Evolutionary conservation across 371 early-diverging fungal genomes (phyloP).

Genomic region (Syncephalastrum contaminatum): DNA sequence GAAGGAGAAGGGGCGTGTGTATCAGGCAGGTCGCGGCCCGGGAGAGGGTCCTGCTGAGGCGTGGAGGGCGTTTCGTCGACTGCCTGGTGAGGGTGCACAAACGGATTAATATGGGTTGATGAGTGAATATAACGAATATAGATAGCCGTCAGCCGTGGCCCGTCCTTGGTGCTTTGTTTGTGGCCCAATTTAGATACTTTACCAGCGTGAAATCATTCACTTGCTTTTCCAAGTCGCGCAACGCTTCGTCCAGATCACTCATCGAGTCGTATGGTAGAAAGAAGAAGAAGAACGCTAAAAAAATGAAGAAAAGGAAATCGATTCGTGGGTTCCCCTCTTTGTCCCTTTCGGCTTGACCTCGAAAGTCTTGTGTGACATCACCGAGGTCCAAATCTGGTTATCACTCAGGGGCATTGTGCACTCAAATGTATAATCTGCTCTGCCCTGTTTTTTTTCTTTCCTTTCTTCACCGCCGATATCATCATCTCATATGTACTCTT

Average conservation of each 20-base stretch:
- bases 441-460: too few species aligned
- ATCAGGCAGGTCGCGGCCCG: not conserved
- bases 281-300: conserved; percentile 13
- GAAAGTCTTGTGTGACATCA: conserved; percentile 9
- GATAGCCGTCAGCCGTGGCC: too few species aligned
- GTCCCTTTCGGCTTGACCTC: not conserved
- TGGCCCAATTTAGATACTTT: conserved; percentile 6
- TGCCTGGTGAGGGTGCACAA: not conserved
- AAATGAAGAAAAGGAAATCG: conserved; percentile 4
- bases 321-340: conserved; percentile 1
- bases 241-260: conserved; percentile 28
- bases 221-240: conserved; percentile 43
- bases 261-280: conserved; percentile 18
- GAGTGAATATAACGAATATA: too few species aligned
- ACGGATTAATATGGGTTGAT: too few species aligned
- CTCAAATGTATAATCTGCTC: too few species aligned
- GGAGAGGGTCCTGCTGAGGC: conserved; percentile 2
- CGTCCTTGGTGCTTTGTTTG: too few species aligned
- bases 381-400: too few species aligned
- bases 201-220: conserved; percentile 43
- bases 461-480: too few species aligned
- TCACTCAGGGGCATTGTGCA: too few species aligned
- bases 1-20: not conserved
- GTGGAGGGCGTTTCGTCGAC: conserved; percentile 1
- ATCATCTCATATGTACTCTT: too few species aligned